Base-by-base conservation (phyloP, 2,329 filamentous ascomycete species). In the Fusarium setosum region DNA sequence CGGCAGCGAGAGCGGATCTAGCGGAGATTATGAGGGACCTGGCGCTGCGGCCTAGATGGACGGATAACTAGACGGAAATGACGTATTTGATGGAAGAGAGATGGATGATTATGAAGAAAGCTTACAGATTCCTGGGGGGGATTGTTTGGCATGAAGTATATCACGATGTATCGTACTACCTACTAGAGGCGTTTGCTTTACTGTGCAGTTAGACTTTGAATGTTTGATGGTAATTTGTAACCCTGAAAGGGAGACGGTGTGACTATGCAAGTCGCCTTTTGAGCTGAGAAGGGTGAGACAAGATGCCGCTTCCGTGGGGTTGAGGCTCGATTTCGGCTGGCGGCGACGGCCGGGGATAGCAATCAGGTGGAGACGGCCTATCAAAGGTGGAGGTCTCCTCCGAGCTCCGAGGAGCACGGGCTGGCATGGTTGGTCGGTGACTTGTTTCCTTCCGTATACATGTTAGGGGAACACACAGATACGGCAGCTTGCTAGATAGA, bases 11-110 rank as follows among this genome's bases (percentile, higher is more conserved):
- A 81, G 77, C 68, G 77, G 77, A 15, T 75, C 77, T 24, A 82
- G 77, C 37, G 73, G 74, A 26, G 76, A 80, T 41, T 74, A 84
- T 67, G 72, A 84, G 62, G 76, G 83, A 65, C 72, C 76, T 23
- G 73, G 82, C 59, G 61, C 73, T 5, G 83, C 82, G 11, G 81
- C 82, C 32, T 80, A 76, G 68, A 53, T 63, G 32, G 18, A 73
- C 68, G 50, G 51, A 31, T 55, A 56, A 20, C 51, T 37, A 32
- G 45, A 44, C 47, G 65, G 44, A 63, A 31, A 49, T n/a, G 51
- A 59, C 55, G 51, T 57, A 73, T 65, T 48, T 42, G 38, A 66
- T 12, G 44, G 55, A 64, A 44, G 58, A 65, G 61, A 61, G 51
- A 65, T 55, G 61, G 54, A 69, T 63, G 62, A 72, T 69, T 61